Evolutionary conservation across 352 stramenopile genomes (phyloP).

Genomic region (Globisporangium barbulae): DNA sequence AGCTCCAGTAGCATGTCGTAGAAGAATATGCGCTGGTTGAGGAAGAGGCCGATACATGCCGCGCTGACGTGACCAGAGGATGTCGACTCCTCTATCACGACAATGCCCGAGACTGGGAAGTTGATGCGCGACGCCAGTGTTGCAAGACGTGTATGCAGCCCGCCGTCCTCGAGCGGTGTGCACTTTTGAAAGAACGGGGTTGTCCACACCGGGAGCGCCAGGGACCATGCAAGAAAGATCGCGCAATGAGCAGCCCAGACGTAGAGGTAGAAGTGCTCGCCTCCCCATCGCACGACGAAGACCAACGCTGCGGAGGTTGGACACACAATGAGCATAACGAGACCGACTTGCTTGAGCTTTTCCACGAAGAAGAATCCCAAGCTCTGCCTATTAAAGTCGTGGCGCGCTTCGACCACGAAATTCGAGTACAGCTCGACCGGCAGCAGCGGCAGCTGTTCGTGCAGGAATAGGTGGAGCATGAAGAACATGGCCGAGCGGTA

Average conservation of each 20-base stretch:
- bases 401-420: constrained; percentile 95
- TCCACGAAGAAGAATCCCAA: constrained; percentile 93
- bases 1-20: constrained; percentile 1
- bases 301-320: constrained; percentile 58
- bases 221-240: constrained; percentile 94
- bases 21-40: neutral
- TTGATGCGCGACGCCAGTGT: constrained; percentile 83
- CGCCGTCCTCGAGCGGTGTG: constrained; percentile 77
- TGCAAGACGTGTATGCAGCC: constrained; percentile 91
- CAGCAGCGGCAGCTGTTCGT: constrained; percentile 48
- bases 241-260: constrained; percentile 93
- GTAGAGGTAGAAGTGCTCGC: constrained; percentile 86
- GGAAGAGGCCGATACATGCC: neutral
- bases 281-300: constrained; percentile 68
- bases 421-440: constrained; percentile 88
- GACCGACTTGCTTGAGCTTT: constrained; percentile 90
- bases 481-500: constrained; percentile 70
- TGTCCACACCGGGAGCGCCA: constrained; percentile 94
- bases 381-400: constrained; percentile 98
- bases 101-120: constrained; percentile 70
- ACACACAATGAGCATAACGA: constrained; percentile 81
- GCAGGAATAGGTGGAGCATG: constrained; percentile 44
- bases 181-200: constrained; percentile 98
- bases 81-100: neutral
- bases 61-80: neutral